Percentiles rank a stretch among this genome's conserved stretches.
Evolutionary conservation across 1,284 basidiomycete species (phyloP).

Genomic region (Ceratobasidium sp.): DNA sequence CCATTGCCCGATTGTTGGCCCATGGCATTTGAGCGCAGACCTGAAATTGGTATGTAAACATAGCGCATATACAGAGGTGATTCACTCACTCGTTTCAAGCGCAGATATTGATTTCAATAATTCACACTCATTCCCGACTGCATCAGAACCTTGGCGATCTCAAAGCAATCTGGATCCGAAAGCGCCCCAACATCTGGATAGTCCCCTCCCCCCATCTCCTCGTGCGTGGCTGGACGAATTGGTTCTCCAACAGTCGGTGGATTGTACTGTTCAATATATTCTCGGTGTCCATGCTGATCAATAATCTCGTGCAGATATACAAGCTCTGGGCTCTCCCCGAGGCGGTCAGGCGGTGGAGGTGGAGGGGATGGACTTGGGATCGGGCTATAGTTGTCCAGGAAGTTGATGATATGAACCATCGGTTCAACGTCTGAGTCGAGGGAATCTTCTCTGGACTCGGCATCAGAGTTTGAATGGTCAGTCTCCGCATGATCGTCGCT

Average conservation of each 20-base stretch:
- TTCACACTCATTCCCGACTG: neutral
- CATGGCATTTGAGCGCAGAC: neutral
- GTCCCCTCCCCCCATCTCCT: neutral
- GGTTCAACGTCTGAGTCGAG: neutral
- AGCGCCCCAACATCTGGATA: neutral
- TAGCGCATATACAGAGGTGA: neutral
- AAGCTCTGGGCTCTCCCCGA: neutral
- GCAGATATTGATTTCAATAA: neutral
- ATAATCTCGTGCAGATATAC: neutral
- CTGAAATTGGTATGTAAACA: neutral
- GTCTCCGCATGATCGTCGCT: too few species aligned
- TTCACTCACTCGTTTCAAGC: constrained; percentile 1
- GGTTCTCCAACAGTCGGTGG: neutral
- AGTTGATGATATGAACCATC: neutral
- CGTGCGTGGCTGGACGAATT: neutral
- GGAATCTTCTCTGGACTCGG: too few species aligned
- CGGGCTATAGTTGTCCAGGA: neutral
- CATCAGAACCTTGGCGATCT: constrained; percentile 1
- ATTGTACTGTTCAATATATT: neutral
- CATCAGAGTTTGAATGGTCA: too few species aligned
- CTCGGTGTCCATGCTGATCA: constrained; percentile 10
- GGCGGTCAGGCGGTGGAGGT: neutral
- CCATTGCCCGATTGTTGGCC: neutral
- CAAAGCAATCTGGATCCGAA: neutral
- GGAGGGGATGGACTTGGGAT: neutral